Evolutionary conservation across 345 rosid species (phyloP).

Genomic region (Kandelia obovata): DNA sequence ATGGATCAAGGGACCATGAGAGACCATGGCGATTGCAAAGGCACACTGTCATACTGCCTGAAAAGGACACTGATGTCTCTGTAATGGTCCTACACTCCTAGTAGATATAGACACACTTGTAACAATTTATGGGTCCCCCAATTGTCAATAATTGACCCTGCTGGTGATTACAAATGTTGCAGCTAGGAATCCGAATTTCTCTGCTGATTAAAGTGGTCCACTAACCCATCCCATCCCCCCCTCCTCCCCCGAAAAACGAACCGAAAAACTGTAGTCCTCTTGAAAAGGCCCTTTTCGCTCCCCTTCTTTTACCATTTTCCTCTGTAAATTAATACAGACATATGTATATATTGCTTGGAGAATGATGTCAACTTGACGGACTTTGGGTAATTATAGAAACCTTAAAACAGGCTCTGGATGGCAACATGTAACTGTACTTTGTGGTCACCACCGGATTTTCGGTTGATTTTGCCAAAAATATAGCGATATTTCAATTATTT

Average conservation of each 20-base stretch:
- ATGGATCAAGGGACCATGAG: too few relatives aligned
- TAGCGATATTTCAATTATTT: too few relatives aligned
- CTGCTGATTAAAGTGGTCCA: slow-evolving; percentile 2
- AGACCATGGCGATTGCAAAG: too few relatives aligned
- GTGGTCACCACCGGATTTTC: too few relatives aligned
- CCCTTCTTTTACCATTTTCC: neutral
- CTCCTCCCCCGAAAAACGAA: too few relatives aligned
- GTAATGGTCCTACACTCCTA: slow-evolving; percentile 6
- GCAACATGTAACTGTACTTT: too few relatives aligned
- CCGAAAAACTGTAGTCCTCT: slow-evolving; percentile 7
- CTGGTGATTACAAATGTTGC: slow-evolving; percentile 16
- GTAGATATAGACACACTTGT: slow-evolving; percentile 1
- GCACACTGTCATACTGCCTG: neutral
- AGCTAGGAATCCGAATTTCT: slow-evolving; percentile 19
- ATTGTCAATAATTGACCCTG: slow-evolving; percentile 31
- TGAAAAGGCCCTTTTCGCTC: neutral
- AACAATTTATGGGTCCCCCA: slow-evolving; percentile 22
- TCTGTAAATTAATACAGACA: too few relatives aligned
- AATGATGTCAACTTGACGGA: too few relatives aligned
- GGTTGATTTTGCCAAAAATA: too few relatives aligned
- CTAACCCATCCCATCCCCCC: neutral
- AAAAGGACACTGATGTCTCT: slow-evolving; percentile 21
- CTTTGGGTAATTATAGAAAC: too few relatives aligned
- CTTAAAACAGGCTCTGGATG: too few relatives aligned
- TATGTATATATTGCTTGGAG: too few relatives aligned